These are phyloP conservation scores for Rhizophora mangle DNA, from an alignment of 345 rosid species.

Conservation along the genomic window DNA sequence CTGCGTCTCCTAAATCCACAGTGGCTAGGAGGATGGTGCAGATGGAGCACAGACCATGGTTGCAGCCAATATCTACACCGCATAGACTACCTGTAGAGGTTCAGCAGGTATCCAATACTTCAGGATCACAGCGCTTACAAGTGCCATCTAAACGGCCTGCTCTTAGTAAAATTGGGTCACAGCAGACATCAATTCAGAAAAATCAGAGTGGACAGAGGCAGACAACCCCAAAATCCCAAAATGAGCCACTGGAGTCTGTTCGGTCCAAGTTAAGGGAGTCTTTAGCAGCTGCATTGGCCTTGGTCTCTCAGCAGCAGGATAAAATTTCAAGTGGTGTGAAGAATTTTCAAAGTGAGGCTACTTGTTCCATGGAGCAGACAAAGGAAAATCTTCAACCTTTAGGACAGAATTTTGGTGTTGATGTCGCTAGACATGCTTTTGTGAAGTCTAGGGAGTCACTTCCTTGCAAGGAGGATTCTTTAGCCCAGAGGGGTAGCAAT, in stretches of 20 bases:
- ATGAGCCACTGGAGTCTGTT: conserved; percentile 56
- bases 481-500: conserved; percentile 18
- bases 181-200: conserved; percentile 33
- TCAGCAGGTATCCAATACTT: conserved; percentile 34
- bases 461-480: conserved; percentile 21
- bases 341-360: conserved; percentile 36
- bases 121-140: conserved; percentile 41
- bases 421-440: conserved; percentile 12
- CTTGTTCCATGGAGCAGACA: conserved; percentile 15
- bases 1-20: conserved; percentile 29
- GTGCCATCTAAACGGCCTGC: conserved; percentile 42
- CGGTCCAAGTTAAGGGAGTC: conserved; percentile 84
- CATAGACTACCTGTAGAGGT: conserved; percentile 30
- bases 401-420: conserved; percentile 20
- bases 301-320: conserved; percentile 47
- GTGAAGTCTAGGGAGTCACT: conserved; percentile 28
- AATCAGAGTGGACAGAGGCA: conserved; percentile 42
- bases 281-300: conserved; percentile 69
- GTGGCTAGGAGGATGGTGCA: conserved; percentile 51
- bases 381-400: conserved; percentile 28
- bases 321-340: conserved; percentile 34
- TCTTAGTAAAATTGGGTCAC: conserved; percentile 42
- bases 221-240: conserved; percentile 33
- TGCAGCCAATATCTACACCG: conserved; percentile 44
- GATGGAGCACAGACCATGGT: conserved; percentile 79